Conservation (phyloP, 31 red algal species). For the Odonthalia washingtoniensis region DNA sequence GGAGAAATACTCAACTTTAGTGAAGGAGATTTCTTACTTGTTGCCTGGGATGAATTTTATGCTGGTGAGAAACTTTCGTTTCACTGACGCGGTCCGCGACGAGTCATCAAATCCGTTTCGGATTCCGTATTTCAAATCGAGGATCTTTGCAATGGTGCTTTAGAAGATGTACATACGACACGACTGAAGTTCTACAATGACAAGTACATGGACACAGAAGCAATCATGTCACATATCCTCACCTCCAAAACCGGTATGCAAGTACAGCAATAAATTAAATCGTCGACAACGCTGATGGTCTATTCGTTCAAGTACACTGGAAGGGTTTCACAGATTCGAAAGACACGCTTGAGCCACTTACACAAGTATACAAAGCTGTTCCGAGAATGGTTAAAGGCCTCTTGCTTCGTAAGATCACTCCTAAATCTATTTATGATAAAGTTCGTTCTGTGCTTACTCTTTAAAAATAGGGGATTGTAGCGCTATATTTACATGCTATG, state of each 20-base stretch:
- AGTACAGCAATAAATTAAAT: background rate
- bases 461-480: too few species aligned
- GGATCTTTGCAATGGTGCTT: slow-evolving; percentile 25
- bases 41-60: background rate
- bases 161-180: background rate
- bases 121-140: slow-evolving; percentile 34
- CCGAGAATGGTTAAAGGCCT: background rate
- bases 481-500: too few species aligned
- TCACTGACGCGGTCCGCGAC: slow-evolving; percentile 17
- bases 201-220: background rate
- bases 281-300: background rate
- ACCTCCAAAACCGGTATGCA: background rate
- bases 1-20: slow-evolving; percentile 19
- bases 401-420: background rate
- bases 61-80: background rate
- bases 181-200: slow-evolving; percentile 5
- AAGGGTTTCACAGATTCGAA: background rate
- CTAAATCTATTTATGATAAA: background rate
- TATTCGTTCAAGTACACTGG: background rate
- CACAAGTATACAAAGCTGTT: background rate
- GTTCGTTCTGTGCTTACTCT: too few species aligned
- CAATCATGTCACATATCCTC: background rate
- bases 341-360: background rate
- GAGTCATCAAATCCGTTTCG: background rate
- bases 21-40: slow-evolving; percentile 39